A percentile compares a stretch with the other conserved stretches of the same genome.
These are phyloP conservation scores for Chlorella variabilis DNA, from an alignment of 163 green algal species.

Conservation along the genomic window DNA sequence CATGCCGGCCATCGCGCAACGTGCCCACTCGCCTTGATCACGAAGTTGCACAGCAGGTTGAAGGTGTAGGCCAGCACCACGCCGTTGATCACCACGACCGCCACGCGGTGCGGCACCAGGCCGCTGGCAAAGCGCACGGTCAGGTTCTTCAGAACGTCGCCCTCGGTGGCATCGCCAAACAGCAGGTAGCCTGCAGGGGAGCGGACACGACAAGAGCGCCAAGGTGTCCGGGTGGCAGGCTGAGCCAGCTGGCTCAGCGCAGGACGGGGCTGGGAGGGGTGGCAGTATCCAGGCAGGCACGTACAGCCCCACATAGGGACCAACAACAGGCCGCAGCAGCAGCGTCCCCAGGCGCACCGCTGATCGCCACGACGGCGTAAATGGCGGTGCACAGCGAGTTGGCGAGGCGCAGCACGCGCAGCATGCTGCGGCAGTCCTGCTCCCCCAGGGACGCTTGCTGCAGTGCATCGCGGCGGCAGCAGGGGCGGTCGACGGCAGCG, in stretches of 20 bases:
- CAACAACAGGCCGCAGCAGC: background rate
- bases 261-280: no score
- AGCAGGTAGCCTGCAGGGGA: constrained; percentile 40
- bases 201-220: no score
- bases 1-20: no score
- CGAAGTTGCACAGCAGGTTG: constrained; percentile 55
- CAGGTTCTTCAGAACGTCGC: constrained; percentile 56
- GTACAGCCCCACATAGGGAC: no score
- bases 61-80: constrained; percentile 33
- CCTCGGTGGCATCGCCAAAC: constrained; percentile 44
- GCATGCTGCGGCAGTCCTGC: constrained; percentile 19
- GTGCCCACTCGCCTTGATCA: constrained; percentile 47
- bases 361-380: constrained; percentile 41
- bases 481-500: no score
- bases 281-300: no score
- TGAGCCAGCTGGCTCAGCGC: no score
- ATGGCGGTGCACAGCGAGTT: constrained; percentile 31
- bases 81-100: constrained; percentile 28
- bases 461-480: no score
- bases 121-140: constrained; percentile 15
- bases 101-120: background rate
- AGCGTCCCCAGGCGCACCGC: constrained; percentile 2
- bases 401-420: constrained; percentile 6
- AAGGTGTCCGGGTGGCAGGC: no score
- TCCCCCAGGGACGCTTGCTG: constrained; percentile 41